phyloP scores from a whole-genome alignment of 176 grass and related monocot genomes.

The Rhipidocladum racemiflorum region DNA sequence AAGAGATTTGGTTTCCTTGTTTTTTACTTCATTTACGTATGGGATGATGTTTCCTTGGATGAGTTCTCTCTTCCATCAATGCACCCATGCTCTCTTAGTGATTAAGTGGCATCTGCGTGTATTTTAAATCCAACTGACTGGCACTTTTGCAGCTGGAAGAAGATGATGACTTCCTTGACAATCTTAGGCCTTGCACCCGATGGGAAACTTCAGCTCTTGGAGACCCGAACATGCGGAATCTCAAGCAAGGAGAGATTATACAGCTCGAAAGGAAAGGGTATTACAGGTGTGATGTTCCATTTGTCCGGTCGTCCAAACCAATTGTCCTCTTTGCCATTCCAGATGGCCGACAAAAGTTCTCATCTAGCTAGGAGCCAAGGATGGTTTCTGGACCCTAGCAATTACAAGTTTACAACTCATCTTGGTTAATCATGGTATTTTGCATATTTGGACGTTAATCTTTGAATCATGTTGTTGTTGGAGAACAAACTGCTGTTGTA shows the following conservation, averaged over 20 bases:
- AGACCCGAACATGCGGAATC: constrained; percentile 66
- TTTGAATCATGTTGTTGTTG: not conserved
- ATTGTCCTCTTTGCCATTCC: constrained; percentile 84
- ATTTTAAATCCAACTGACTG: not conserved
- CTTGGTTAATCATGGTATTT: not conserved
- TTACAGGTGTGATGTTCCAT: constrained; percentile 81
- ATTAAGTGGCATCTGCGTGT: not conserved
- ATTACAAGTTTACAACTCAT: not conserved
- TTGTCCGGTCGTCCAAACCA: constrained; percentile 56
- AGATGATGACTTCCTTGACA: constrained; percentile 63
- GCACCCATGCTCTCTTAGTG: not conserved
- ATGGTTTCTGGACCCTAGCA: constrained; percentile 9
- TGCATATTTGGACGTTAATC: not conserved
- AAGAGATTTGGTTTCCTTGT: not conserved
- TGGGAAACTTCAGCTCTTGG: constrained; percentile 69
- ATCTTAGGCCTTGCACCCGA: constrained; percentile 69
- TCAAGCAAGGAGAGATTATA: constrained; percentile 82
- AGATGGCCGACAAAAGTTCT: constrained; percentile 65
- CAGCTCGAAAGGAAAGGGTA: constrained; percentile 96
- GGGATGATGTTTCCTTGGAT: not conserved
- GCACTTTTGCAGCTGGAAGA: constrained; percentile 61
- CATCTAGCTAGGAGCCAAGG: constrained; percentile 5
- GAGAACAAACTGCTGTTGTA: constrained; percentile 19
- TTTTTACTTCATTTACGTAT: not conserved
- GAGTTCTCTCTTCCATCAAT: not conserved